Conservation (phyloP, 176 grass and related monocot species). For the Avena atlantica region DNA sequence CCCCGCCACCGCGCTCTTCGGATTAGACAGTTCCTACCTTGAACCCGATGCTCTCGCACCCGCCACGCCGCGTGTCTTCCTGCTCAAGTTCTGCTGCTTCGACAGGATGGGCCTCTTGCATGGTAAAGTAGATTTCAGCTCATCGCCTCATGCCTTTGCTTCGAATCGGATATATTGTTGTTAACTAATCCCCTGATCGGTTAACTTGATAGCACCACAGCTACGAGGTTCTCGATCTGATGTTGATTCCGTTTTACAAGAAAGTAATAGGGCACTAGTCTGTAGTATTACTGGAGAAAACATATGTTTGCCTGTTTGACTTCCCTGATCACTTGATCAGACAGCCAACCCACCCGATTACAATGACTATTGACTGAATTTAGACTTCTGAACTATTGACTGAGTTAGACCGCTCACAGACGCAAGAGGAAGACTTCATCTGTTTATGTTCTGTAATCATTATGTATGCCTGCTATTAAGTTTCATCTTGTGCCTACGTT, state of each 20-base stretch:
- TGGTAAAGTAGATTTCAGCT: conserved; percentile 44
- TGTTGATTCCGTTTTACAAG: background rate
- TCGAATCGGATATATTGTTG: background rate
- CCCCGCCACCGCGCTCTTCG: conserved; percentile 44
- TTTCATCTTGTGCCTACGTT: background rate
- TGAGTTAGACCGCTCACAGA: background rate
- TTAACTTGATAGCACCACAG: background rate
- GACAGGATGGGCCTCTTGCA: conserved; percentile 82
- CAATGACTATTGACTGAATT: background rate
- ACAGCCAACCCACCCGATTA: background rate
- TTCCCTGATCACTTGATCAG: background rate
- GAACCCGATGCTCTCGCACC: background rate
- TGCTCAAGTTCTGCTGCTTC: conserved; percentile 87
- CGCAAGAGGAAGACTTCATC: background rate
- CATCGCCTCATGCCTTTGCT: background rate
- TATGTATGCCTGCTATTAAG: background rate
- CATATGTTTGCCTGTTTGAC: background rate
- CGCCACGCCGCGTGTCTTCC: conserved; percentile 55
- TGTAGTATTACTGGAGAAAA: background rate
- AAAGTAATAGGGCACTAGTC: background rate
- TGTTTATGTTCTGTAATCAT: background rate
- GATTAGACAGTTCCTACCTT: conserved; percentile 38
- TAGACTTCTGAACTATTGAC: background rate
- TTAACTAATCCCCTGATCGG: background rate
- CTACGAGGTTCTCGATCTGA: background rate